phyloP scores from a whole-genome alignment of 805 yeast species.

The Saturnispora gosingensis region DNA sequence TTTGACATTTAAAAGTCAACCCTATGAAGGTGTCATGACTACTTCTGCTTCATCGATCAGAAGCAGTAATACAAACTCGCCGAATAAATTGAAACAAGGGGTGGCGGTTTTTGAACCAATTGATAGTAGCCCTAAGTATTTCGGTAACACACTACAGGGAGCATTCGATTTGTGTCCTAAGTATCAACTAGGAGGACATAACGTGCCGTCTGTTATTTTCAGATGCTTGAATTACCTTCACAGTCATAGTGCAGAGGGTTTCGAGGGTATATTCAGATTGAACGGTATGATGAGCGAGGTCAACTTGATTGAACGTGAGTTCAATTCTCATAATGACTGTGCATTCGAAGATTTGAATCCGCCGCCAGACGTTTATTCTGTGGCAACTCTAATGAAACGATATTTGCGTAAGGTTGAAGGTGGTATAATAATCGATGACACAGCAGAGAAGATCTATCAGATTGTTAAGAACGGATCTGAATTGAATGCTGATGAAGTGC shows the following conservation, averaged over 20 bases:
- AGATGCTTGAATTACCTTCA: slow-evolving; percentile 65
- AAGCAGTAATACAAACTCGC: slow-evolving; percentile 1
- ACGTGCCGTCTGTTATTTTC: slow-evolving; percentile 67
- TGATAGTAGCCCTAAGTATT: slow-evolving; percentile 29
- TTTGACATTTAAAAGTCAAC: slow-evolving; percentile 27
- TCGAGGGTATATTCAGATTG: slow-evolving; percentile 85
- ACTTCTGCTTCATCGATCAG: neutral
- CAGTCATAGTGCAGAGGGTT: slow-evolving; percentile 61
- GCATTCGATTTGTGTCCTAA: slow-evolving; percentile 44
- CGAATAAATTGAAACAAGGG: slow-evolving; percentile 1
- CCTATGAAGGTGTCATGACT: slow-evolving; percentile 21
- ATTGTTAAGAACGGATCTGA: slow-evolving; percentile 17
- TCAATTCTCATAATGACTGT: slow-evolving; percentile 59
- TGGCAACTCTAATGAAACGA: slow-evolving; percentile 76
- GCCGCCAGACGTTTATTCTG: slow-evolving; percentile 70
- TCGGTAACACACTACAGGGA: slow-evolving; percentile 54
- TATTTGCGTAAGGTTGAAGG: slow-evolving; percentile 72
- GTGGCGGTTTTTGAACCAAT: slow-evolving; percentile 10
- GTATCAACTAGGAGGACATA: slow-evolving; percentile 31
- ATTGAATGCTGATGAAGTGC: neutral
- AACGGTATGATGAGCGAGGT: slow-evolving; percentile 82
- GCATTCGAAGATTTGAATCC: slow-evolving; percentile 44
- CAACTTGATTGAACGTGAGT: slow-evolving; percentile 55
- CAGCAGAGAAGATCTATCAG: slow-evolving; percentile 28
- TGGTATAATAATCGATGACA: slow-evolving; percentile 50